Base-by-base conservation (phyloP, 78 protist species). In the Protostelium mycophagum region DNA sequence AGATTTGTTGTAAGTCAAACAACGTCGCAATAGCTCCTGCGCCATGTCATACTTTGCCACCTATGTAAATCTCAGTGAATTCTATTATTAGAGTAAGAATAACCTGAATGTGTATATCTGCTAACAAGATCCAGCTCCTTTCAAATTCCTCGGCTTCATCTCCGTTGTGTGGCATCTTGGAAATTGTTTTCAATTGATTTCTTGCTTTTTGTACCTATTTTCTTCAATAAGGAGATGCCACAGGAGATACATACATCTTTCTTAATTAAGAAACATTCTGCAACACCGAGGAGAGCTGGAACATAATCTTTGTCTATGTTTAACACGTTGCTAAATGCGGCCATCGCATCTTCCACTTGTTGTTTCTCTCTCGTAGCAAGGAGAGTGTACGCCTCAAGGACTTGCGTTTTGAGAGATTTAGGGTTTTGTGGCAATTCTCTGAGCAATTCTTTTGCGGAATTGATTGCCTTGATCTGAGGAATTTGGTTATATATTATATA, bases 31-130 rank as follows among this genome's bases (percentile, higher is more conserved):
- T 25, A 94, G 88, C 39, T 94, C 95, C 92, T 51, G 90, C 1
- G 96, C 97, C 85, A 90, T 83, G 84, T 95, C 96, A 85, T 83
- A 92, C 87, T 96, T 95, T 83, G 92, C 95, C 86, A 63, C n/a
- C 87, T 1, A 31, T n/a, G 1, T 5, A 37, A 38, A 10, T 34
- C 83, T 23, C 88, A 29, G 89, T 51, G 35, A 88, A 88, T 38
- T 35, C n/a, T 34, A 35, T 1, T 29, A 37, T 29, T 85, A 88
- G 63, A 29, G 36, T 1, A 35, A 16, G 16, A 1, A 38, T 35
- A 35, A 51, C 90, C 90, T 88, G 85, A n/a, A 96, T 84, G 92
- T 94, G 91, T 25, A 95, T 51, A 87, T 92, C 92, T 0, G 97
- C 84, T 38, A 94, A 93, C 86, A 97, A 84, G 36, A 97, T 87